Base-by-base conservation (phyloP, 441 rosid genomes). In the Erodium texanum region DNA sequence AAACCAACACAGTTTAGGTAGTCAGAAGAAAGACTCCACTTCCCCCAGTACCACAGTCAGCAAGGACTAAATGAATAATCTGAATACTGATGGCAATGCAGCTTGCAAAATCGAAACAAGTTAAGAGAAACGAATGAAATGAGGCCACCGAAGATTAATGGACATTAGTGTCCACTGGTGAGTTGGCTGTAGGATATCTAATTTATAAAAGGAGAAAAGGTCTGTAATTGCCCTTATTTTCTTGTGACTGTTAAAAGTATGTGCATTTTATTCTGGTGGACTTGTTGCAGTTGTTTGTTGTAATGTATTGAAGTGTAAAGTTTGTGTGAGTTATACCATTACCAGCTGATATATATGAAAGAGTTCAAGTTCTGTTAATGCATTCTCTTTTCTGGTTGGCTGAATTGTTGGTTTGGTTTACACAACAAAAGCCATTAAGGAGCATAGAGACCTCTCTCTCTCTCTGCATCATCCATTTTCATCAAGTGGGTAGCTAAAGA, bases 1-100 rank as follows among this genome's bases (percentile, higher is more conserved):
- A 43, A 43, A n/a, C n/a, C 77, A 65, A 50, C 77, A 69, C 67
- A 76, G 78, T 76, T 68, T 79, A 68, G 80, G 75, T 52, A 69
- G 24, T 68, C 50, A 19, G 74, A 77, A 71, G 66, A 81, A 75
- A 80, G 78, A 79, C 38, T 45, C 50, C 50, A 3, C 41, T 36
- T 36, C 41, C 41, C 41, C 41, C 41, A 36, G 41, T 20, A 48
- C 65, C 63, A 84, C 71, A 70, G 69, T 70, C 73, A 64, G 62
- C 24, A 45, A 22, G 23, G 43, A 62, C 50, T 41, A 59, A 50
- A 64, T 15, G 22, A 68, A 79, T 43, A 73, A 32, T 32, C 36
- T 32, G 36, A 32, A 32, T 1, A 1, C 72, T 43, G 15, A 43
- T 43, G 50, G 15, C 59, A 65, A 67, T 45, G 68, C 69, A 15